Base-by-base conservation (phyloP, 202 grass and related monocot genomes). In the Panicum hallii region DNA sequence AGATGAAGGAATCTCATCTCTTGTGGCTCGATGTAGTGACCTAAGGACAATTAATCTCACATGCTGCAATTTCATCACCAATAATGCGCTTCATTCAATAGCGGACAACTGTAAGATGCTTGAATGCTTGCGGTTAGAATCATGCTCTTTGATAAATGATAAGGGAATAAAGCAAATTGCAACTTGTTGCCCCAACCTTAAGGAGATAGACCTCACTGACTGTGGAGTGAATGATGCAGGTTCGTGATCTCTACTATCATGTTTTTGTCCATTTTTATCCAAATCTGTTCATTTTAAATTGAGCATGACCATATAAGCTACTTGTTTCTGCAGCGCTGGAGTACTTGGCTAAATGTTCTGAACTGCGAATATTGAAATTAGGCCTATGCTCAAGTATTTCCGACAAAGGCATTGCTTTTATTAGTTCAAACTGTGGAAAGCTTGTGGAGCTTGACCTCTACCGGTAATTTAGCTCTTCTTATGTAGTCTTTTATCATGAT, bases 161-260 rank as follows among this genome's bases (percentile, higher is more conserved):
- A 94, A 99, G 77, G 97, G 97, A 44, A 68, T 99, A 28, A 76
- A 96, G 53, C 44, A 61, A 40, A 89, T 99, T 17, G 62, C 91
- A 7, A 80, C 67, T 45, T 89, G 66, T 82, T 99, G 90, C 85
- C 82, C 90, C 47, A 82, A 82, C 88, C 90, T 99, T 63, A 95
- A 88, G 82, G 97, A 96, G 80, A 88, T 94, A 66, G 91, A 99
- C 80, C 97, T 96, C 88, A 99, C 97, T 67, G 97, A 99, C 63
- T 99, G 93, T 79, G 52, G 84, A 83, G 88, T 99, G 71, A 89
- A 86, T 86, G 90, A 96, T 78, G 76, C 72, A 82, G 97, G 97
- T 99, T 82, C 47, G 71, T 87, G 54, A 68, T 64, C 32, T 28
- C 81, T 50, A 60, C 55, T 46, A 56, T 77, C 60, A 11, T 50